Conservation (phyloP, 2,329 filamentous ascomycete genomes). For the Periconia sp. region DNA sequence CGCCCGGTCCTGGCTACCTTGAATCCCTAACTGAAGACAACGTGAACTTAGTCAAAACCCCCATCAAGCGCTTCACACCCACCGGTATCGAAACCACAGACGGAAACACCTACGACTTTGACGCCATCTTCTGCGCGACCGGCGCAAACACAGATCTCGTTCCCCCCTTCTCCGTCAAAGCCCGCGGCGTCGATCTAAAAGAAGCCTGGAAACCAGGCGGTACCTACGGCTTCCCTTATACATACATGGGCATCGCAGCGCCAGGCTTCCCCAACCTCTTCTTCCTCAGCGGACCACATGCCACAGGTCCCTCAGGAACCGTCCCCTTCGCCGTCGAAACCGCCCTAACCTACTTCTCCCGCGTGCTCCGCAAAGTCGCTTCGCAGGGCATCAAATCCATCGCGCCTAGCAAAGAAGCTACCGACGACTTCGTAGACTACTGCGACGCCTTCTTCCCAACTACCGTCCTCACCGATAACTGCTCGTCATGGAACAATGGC, state of each 20-base stretch:
- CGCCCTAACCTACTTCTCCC: conserved; percentile 65
- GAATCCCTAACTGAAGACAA: conserved; percentile 47
- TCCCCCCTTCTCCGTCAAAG: conserved; percentile 63
- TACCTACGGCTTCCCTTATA: conserved; percentile 64
- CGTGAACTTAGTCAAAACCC: conserved; percentile 43
- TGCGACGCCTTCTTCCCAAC: conserved; percentile 53
- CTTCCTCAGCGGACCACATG: conserved; percentile 58
- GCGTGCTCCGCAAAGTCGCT: conserved; percentile 66
- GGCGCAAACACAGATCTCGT: conserved; percentile 43
- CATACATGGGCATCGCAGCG: conserved; percentile 65
- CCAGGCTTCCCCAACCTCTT: conserved; percentile 70
- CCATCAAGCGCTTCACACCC: conserved; percentile 42
- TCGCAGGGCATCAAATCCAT: conserved; percentile 68
- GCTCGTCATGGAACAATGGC: conserved; percentile 73
- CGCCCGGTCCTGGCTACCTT: conserved; percentile 41
- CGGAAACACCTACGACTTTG: conserved; percentile 41
- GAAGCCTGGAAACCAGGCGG: conserved; percentile 60
- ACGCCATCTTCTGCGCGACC: conserved; percentile 63
- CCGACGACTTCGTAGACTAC: conserved; percentile 66
- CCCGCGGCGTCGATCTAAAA: conserved; percentile 56
- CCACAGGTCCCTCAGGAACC: conserved; percentile 57
- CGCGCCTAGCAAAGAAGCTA: conserved; percentile 57
- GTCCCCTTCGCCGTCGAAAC: conserved; percentile 69
- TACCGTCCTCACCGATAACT: conserved; percentile 61
- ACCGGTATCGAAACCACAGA: conserved; percentile 44